Percentiles rank a stretch among this genome's conserved stretches.
Conservation (phyloP, 257 asterid species). For the Verbena officinalis region DNA sequence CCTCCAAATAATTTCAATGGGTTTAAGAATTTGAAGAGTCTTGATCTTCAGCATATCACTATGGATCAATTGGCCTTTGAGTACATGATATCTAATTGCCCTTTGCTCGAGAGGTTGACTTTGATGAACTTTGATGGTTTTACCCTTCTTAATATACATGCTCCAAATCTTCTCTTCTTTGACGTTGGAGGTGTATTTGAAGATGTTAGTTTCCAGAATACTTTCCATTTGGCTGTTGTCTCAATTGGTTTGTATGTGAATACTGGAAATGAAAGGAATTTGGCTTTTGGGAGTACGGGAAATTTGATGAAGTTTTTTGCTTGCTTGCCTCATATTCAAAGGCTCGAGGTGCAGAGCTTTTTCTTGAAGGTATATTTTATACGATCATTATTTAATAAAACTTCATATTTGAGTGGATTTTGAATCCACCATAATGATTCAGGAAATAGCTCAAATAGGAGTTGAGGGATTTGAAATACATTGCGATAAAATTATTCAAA, state of each 20-base stretch:
- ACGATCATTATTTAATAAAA: not conserved
- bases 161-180: slow-evolving; percentile 90
- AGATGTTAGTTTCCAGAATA: slow-evolving; percentile 67
- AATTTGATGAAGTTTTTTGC: slow-evolving; percentile 80
- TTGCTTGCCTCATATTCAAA: slow-evolving; percentile 77
- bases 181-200: slow-evolving; percentile 93
- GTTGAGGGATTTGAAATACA: too few species aligned
- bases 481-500: too few species aligned
- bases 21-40: slow-evolving; percentile 79
- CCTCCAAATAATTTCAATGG: slow-evolving; percentile 73
- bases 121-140: slow-evolving; percentile 96
- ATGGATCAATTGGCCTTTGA: slow-evolving; percentile 93
- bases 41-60: slow-evolving; percentile 95
- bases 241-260: slow-evolving; percentile 76
- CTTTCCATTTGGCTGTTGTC: slow-evolving; percentile 74
- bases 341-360: slow-evolving; percentile 95
- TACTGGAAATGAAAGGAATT: slow-evolving; percentile 51
- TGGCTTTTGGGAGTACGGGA: slow-evolving; percentile 66
- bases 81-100: slow-evolving; percentile 69
- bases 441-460: too few species aligned
- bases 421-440: too few species aligned
- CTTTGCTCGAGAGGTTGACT: slow-evolving; percentile 83
- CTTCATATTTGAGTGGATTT: too few species aligned
- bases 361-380: slow-evolving; percentile 75
- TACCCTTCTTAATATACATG: slow-evolving; percentile 64